Evolutionary conservation across 2,329 filamentous ascomycete genomes (phyloP).

Genomic region (Emmonsiellopsis sp.): DNA sequence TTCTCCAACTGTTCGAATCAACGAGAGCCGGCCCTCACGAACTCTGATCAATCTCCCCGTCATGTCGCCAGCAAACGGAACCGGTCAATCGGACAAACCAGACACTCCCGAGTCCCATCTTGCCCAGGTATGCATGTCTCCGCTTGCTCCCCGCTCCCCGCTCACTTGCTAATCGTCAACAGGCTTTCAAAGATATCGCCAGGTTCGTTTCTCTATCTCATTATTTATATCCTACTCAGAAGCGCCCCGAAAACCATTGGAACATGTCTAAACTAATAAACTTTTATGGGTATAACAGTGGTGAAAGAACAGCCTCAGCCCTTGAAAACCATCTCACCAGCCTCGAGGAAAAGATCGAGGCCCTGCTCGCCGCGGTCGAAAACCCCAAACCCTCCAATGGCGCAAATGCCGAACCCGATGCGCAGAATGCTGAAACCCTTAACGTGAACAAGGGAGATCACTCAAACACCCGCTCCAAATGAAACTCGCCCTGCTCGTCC

Average conservation of each 20-base stretch:
- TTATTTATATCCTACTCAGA: not conserved
- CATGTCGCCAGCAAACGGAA: not conserved
- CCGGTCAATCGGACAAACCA: not conserved
- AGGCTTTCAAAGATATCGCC: conserved; percentile 25
- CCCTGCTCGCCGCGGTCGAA: conserved; percentile 18
- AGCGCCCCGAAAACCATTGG: not conserved
- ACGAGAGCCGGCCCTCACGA: not conserved
- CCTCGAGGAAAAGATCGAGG: conserved; percentile 45
- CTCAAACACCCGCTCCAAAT: conserved; percentile 30
- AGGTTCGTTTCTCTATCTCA: conserved; percentile 13
- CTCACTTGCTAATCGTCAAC: not conserved
- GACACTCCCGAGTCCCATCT: conserved; percentile 4
- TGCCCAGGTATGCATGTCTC: conserved; percentile 5
- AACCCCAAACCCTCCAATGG: not conserved
- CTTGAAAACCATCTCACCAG: conserved; percentile 45
- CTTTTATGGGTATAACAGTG: conserved; percentile 24
- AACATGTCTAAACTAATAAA: not conserved
- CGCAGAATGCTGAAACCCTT: not conserved
- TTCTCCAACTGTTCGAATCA: too few species aligned
- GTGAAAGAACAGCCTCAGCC: conserved; percentile 46
- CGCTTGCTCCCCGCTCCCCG: not conserved
- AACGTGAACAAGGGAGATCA: conserved; percentile 4
- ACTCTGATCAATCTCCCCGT: not conserved
- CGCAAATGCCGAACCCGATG: not conserved
- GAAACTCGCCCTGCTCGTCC: conserved; percentile 59